phyloP scores from a whole-genome alignment of 2,329 filamentous ascomycete genomes.

The Fusarium burgessii region DNA sequence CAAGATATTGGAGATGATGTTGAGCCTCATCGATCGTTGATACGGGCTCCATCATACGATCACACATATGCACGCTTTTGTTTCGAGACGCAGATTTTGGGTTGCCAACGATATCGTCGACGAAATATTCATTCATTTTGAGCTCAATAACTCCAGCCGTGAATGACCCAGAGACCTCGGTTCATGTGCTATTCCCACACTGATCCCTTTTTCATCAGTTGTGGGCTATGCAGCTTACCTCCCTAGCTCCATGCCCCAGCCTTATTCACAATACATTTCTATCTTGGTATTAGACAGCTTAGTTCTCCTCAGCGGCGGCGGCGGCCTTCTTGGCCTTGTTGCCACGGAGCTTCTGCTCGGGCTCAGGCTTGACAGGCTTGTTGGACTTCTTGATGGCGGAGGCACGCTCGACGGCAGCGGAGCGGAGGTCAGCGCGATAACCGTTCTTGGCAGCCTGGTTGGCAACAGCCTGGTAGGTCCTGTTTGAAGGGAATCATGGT shows the following conservation, averaged over 20 bases:
- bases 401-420: constrained; percentile 85
- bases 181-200: constrained; percentile 41
- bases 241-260: constrained; percentile 37
- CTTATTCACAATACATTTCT: constrained; percentile 35
- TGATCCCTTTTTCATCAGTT: constrained; percentile 40
- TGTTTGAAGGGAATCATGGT: constrained; percentile 53
- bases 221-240: constrained; percentile 39
- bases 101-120: constrained; percentile 38
- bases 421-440: constrained; percentile 85
- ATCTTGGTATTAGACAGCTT: constrained; percentile 38
- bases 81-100: constrained; percentile 24
- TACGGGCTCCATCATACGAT: neutral
- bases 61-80: constrained; percentile 5
- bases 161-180: constrained; percentile 45
- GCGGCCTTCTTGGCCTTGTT: constrained; percentile 81
- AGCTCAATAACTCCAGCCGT: constrained; percentile 48
- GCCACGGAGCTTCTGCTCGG: constrained; percentile 81
- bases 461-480: constrained; percentile 91
- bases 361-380: constrained; percentile 79
- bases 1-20: neutral
- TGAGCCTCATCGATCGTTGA: neutral
- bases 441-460: constrained; percentile 83
- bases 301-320: constrained; percentile 56
- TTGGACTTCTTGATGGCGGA: constrained; percentile 86
- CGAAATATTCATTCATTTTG: constrained; percentile 48